phyloP scores from a whole-genome alignment of 176 grass and related monocot genomes.

The Eleusine indica region DNA sequence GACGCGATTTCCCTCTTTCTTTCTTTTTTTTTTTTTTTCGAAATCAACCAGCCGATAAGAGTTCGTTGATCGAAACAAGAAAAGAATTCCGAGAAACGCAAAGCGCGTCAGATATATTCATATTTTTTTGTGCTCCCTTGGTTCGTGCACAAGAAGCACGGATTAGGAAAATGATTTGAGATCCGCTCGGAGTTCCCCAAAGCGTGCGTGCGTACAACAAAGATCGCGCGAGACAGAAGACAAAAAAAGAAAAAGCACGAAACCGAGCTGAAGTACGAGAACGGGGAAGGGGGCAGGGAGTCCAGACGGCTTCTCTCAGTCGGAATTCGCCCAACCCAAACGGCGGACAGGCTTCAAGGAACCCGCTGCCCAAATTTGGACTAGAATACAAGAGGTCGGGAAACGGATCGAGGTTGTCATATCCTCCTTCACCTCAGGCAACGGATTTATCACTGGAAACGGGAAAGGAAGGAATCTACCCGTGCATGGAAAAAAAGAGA shows the following conservation, averaged over 20 bases:
- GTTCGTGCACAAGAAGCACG: background rate
- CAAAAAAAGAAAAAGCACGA: background rate
- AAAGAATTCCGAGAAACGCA: background rate
- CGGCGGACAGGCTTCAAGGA: background rate
- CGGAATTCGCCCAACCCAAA: conserved; percentile 8
- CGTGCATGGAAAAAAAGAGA: background rate
- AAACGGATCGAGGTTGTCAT: too few species aligned
- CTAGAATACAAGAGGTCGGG: too few species aligned
- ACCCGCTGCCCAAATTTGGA: background rate
- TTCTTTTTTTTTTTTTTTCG: background rate
- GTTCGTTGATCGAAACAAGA: background rate
- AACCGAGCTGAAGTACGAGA: background rate
- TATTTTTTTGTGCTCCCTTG: background rate
- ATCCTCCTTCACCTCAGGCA: too few species aligned
- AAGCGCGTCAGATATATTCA: background rate
- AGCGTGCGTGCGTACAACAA: background rate
- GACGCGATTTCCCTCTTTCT: background rate
- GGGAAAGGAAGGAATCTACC: background rate
- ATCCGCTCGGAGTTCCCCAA: conserved; percentile 39
- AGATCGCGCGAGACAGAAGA: background rate
- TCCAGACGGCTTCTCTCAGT: background rate
- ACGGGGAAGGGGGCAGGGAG: background rate
- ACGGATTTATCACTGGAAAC: background rate
- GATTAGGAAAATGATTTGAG: conserved; percentile 34
- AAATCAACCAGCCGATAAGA: too few species aligned